These are phyloP conservation scores for Ogataea pignaliae DNA, from an alignment of 805 yeast species.

Conservation along the genomic window DNA sequence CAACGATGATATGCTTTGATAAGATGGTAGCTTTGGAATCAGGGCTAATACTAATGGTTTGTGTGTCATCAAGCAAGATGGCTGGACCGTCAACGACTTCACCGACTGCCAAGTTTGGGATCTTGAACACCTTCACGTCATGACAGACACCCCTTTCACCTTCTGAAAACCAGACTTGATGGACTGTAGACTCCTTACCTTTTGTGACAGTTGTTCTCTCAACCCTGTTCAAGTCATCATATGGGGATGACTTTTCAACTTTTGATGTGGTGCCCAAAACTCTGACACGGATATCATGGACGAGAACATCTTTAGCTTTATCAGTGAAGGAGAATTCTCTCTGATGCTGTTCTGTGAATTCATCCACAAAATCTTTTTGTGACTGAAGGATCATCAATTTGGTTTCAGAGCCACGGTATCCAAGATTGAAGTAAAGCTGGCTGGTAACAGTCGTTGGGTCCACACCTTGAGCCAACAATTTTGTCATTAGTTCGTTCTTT, in stretches of 20 bases:
- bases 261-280: constrained; percentile 69
- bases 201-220: constrained; percentile 77
- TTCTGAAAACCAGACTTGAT: constrained; percentile 31
- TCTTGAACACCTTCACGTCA: constrained; percentile 36
- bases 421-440: constrained; percentile 54
- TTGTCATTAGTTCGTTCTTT: constrained; percentile 6
- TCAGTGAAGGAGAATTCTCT: constrained; percentile 66
- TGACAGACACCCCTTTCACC: constrained; percentile 13
- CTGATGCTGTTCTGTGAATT: constrained; percentile 51
- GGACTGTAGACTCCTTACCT: constrained; percentile 43
- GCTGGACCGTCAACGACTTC: constrained; percentile 46
- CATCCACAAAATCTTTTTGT: constrained; percentile 32
- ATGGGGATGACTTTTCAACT: constrained; percentile 9
- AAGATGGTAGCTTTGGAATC: constrained; percentile 28
- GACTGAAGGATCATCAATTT: constrained; percentile 54
- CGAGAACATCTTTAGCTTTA: constrained; percentile 47
- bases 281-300: constrained; percentile 59
- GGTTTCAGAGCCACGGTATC: constrained; percentile 80
- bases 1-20: constrained; percentile 32
- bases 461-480: constrained; percentile 31
- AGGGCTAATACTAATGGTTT: constrained; percentile 34
- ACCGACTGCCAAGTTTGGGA: constrained; percentile 48
- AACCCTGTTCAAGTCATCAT: constrained; percentile 37
- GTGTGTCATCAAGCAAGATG: constrained; percentile 32
- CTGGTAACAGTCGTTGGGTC: constrained; percentile 7